phyloP scores from a whole-genome alignment of 208 protist genomes.

The Leishmania major region DNA sequence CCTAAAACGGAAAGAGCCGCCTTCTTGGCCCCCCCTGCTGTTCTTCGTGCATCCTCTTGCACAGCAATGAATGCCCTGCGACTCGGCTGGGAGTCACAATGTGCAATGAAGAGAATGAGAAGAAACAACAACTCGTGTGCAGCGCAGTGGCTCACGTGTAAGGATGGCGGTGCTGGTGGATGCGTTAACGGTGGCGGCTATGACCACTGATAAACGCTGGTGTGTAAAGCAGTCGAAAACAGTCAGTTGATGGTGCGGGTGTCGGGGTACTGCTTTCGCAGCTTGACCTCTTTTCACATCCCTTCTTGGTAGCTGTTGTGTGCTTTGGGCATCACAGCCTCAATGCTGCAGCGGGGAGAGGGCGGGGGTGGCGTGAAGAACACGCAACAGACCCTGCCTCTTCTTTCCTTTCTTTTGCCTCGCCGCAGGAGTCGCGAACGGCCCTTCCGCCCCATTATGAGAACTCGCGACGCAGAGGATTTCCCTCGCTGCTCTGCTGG shows the following conservation, averaged over 20 bases:
- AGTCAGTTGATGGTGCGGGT: conserved; percentile 1
- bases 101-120: neutral
- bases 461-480: conserved; percentile 53
- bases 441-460: conserved; percentile 8
- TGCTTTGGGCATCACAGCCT: neutral
- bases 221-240: neutral
- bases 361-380: neutral
- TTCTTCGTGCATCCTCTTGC: neutral
- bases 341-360: neutral
- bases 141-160: neutral
- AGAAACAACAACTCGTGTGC: neutral
- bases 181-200: neutral
- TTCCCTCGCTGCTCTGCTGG: conserved; percentile 73
- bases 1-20: neutral
- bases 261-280: neutral
- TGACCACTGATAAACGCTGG: neutral
- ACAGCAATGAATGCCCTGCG: neutral
- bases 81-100: too few relatives aligned
- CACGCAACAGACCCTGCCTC: neutral
- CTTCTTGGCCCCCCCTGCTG: neutral
- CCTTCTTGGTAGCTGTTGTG: neutral
- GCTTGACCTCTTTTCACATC: neutral
- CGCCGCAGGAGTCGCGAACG: neutral
- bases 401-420: neutral
- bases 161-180: neutral